Base-by-base conservation (phyloP, 805 yeast species). In the Sungouiella thailandica region DNA sequence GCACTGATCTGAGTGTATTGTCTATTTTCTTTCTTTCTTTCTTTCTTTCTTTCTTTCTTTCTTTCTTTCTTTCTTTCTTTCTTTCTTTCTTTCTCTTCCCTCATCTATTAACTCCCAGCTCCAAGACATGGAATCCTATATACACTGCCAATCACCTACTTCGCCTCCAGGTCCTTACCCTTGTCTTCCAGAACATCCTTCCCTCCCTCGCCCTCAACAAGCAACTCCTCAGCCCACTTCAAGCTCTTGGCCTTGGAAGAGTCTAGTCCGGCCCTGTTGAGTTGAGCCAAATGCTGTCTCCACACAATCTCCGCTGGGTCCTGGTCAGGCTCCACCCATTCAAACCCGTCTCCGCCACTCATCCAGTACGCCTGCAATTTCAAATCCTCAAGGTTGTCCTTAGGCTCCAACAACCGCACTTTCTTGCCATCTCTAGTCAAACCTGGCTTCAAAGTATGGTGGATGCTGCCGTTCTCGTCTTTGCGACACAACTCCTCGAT, bases 311-410 rank as follows among this genome's bases (percentile, higher is more conserved):
- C 87, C 1, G 51, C 49, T 5, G 51, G 51, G 22, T 47, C 51
- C 32, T 47, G 51, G 37, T 47, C 51, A 2, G 51, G 51, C 41
- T 47, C 51, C 12, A 45, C 49, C 51, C 51, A 47, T 32, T 47
- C 49, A 14, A 47, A 47, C 4, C 51, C 51, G 19, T 47, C 51
- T 19, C 51, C 51, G 6, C 86, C 84, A 26, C 82, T 71, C 52
- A 84, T 76, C 95, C 95, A 85, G 59, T 84, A 85, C 46, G 87
- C 94, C 50, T 84, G 83, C 45, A 85, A 47, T 63, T 77, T 68
- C 29, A 74, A 52, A 40, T 85, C 94, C 39, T 76, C 80, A 35
- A 78, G 76, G 29, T 41, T 47, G 34, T 69, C 74, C 30, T 56
- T 64, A 10, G 60, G 55, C 28, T 61, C 62, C 31, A 67, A 47